Evolutionary conservation across 345 rosid genomes (phyloP), one percentile per base, ranked within the genome.

Genomic region (Citrus cavaleriei): DNA sequence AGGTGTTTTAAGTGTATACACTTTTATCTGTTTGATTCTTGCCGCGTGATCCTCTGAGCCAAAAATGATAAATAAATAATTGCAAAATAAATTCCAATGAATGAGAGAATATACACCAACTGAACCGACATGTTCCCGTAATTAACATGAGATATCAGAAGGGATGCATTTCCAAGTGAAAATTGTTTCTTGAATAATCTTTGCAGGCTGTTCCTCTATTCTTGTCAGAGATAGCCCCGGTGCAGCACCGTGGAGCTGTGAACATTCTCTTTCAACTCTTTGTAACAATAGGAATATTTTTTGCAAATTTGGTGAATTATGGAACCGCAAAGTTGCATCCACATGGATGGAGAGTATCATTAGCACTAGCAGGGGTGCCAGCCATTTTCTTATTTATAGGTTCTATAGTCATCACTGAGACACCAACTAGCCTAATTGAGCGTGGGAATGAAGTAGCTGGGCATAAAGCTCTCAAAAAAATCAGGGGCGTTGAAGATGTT

Each of bases 391-490:
- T 90, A 32, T 78, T 86, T 22, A 22, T 91, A 7, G 93, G 97
- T 21, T 87, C 93, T 0, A 25, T 88, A 28, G 30, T 86, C 60
- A 93, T 93, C 59, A 73, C 80, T 1, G 92, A 89, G 72, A 89
- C 97, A 16, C 97, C 95, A 0, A 72, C 94, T 0, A 93, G 94
- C 81, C 85, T 91, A 9, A 68, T 91, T 18, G 90, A 90, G 83
- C 78, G 86, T 0, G 81, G 83, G 24, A 90, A 83, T 1, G 76
- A 46, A 8, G 77, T 24, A 3, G 72, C 72, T 2, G 91, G 92
- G 1, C 66, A 70, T 4, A 72, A 60, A 62, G 75, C 84, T 2
- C 92, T 90, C 6, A 80, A 79, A 82, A 87, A 77, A 78, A 89
- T 90, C 34, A 80, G 94, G 49, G 93, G 91, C 2, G 88, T 88